phyloP scores from a whole-genome alignment of 306 rosid species.

The Dryas octopetala region DNA sequence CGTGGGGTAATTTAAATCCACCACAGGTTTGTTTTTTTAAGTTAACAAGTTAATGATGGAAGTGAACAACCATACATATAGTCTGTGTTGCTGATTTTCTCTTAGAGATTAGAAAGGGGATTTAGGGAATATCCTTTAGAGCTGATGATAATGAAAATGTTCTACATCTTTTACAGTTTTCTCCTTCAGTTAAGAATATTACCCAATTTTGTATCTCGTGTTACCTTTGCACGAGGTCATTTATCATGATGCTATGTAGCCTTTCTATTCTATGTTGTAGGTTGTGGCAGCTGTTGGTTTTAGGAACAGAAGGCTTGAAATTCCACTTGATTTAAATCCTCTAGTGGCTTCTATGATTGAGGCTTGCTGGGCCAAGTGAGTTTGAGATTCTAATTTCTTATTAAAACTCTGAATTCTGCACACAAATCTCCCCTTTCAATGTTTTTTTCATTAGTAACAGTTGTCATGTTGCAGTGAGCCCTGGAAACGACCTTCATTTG shows the following conservation, averaged over 20 bases:
- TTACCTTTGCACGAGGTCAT: constrained; percentile 17
- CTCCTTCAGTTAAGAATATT: not conserved
- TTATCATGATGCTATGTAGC: constrained; percentile 15
- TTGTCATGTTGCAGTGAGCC: constrained; percentile 72
- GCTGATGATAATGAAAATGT: constrained; percentile 1
- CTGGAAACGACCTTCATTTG: constrained; percentile 93
- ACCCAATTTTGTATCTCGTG: not conserved
- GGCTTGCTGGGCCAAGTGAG: constrained; percentile 97
- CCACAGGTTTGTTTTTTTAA: constrained; percentile 67
- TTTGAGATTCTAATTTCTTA: constrained; percentile 18
- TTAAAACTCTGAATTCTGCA: not conserved
- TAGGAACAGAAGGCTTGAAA: constrained; percentile 82
- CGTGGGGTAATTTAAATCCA: constrained; percentile 91
- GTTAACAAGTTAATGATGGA: constrained; percentile 19
- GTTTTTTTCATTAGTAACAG: constrained; percentile 11
- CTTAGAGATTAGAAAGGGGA: not conserved
- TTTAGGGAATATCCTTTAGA: not conserved
- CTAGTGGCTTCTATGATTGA: constrained; percentile 77
- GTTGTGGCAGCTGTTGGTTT: constrained; percentile 98
- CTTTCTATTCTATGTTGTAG: constrained; percentile 34
- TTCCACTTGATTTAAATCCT: constrained; percentile 80
- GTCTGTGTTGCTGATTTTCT: constrained; percentile 1
- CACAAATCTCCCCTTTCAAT: not conserved
- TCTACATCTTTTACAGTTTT: not conserved
- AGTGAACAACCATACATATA: constrained; percentile 3